Base-by-base conservation (phyloP, 768 basidiomycete genomes). In the Lactifluus echinatus region DNA sequence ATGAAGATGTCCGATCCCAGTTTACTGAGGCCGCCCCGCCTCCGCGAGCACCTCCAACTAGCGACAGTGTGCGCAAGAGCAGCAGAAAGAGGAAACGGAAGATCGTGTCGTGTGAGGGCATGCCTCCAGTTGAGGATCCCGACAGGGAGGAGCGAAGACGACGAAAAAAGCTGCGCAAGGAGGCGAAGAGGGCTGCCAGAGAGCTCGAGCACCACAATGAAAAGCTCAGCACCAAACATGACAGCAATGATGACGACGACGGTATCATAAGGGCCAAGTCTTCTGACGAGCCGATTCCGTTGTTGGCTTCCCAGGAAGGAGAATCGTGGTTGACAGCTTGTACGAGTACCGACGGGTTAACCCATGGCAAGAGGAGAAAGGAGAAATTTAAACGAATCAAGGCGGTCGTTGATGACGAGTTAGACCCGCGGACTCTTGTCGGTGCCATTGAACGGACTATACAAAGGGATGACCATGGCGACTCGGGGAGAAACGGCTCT, bases 1-100 rank as follows among this genome's bases (percentile, higher is more conserved):
- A 78, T 21, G n/a, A n/a, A n/a, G 53, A 64, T 28, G 63, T 63
- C 10, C 64, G 69, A 36, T 19, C 28, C 33, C 48, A 52, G 33
- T 50, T 47, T 17, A 44, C 47, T 19, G 48, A 24, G 33, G 39
- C 39, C 24, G 23, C 10, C 15, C 54, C 51, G 0, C 40, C 29
- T 8, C 54, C 31, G 15, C 60, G 54, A 21, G 15, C n/a, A 12
- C 19, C 44, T 11, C 47, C 46, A 8, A 33, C 11, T 8, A 26
- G 21, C 21, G 50, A 40, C 10, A 29, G 28, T 4, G 10, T 8
- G 8, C 50, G 28, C 23, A 50, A 50, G 29, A 19, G 19, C 26
- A 21, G 49, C 50, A 57, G 57, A 29, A 56, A 42, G 51, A 45
- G 29, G 39, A 56, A 50, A 45, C 24, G 19, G 15, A 46, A 61